Evolutionary conservation across 768 basidiomycete species (phyloP).

Genomic region (Tephrocybe sp.): DNA sequence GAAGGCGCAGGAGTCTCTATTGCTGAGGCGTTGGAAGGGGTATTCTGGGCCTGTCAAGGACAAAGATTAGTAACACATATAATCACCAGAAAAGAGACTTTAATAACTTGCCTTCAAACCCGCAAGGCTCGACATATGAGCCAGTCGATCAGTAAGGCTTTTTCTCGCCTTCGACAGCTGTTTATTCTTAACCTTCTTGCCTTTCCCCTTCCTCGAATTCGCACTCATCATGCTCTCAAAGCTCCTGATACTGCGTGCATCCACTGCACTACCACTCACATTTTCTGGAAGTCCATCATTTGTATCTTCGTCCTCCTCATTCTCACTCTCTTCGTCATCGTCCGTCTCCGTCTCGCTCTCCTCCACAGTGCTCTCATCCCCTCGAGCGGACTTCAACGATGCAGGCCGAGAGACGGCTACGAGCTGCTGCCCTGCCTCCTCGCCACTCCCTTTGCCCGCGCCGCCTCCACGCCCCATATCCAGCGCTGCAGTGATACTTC

Average conservation of each 20-base stretch:
- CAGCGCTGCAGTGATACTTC: constrained; percentile 64
- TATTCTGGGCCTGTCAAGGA: constrained; percentile 23
- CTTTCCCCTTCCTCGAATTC: constrained; percentile 24
- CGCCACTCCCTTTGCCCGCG: constrained; percentile 21
- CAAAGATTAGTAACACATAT: constrained; percentile 3
- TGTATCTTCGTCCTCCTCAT: constrained; percentile 33
- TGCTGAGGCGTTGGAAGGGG: constrained; percentile 13
- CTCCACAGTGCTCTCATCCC: constrained; percentile 31
- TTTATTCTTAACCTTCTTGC: constrained; percentile 11
- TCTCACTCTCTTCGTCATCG: constrained; percentile 26
- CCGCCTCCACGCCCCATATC: constrained; percentile 40
- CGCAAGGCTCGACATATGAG: constrained; percentile 66
- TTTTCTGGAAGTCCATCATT: constrained; percentile 36
- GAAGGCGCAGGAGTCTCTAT: constrained; percentile 35
- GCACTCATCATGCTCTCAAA: constrained; percentile 84
- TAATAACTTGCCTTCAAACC: constrained; percentile 36
- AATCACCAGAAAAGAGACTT: background rate
- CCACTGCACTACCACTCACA: constrained; percentile 41
- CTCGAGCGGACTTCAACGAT: constrained; percentile 29
- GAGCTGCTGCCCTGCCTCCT: constrained; percentile 46
- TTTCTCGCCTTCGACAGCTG: constrained; percentile 39
- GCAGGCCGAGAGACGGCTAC: constrained; percentile 42
- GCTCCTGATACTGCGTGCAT: constrained; percentile 76
- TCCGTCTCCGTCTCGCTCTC: constrained; percentile 22
- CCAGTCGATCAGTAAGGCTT: constrained; percentile 80